These are phyloP conservation scores for Udeniomyces megalosporus DNA, from an alignment of 768 basidiomycete species.

Conservation along the genomic window DNA sequence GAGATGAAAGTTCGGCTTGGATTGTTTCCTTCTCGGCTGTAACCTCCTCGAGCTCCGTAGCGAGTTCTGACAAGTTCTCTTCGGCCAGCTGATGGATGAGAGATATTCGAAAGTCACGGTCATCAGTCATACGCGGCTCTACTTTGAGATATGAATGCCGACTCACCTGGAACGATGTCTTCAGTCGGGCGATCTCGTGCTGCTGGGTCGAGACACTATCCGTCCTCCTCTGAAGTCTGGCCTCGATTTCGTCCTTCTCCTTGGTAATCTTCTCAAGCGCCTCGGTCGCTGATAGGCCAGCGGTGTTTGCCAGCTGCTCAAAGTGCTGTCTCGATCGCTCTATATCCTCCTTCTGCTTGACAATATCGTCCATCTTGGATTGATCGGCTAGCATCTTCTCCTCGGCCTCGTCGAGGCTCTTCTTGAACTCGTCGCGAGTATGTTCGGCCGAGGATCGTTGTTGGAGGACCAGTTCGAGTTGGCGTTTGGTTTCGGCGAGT, in stretches of 20 bases:
- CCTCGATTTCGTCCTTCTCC: background rate
- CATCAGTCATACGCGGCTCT: too few species aligned
- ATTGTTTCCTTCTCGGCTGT: background rate
- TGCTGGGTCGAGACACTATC: background rate
- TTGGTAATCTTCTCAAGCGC: background rate
- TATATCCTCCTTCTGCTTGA: background rate
- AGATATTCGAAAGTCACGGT: too few species aligned
- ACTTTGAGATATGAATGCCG: too few species aligned
- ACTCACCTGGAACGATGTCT: background rate
- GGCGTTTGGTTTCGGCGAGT: background rate
- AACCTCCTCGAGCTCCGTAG: background rate
- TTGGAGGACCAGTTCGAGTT: background rate
- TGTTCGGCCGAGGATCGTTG: background rate
- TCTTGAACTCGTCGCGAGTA: background rate
- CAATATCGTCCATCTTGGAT: background rate
- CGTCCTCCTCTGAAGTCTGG: background rate
- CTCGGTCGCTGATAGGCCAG: background rate
- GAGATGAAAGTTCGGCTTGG: background rate
- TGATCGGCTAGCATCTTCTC: background rate
- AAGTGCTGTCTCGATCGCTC: background rate
- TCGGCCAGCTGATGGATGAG: background rate
- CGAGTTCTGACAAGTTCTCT: constrained; percentile 1
- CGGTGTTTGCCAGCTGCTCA: background rate
- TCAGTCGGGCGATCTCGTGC: constrained; percentile 9
- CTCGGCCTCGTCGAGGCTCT: background rate